Evolutionary conservation across 495 filamentous ascomycete genomes (phyloP).

Genomic region (Podospora pseudoanserina): DNA sequence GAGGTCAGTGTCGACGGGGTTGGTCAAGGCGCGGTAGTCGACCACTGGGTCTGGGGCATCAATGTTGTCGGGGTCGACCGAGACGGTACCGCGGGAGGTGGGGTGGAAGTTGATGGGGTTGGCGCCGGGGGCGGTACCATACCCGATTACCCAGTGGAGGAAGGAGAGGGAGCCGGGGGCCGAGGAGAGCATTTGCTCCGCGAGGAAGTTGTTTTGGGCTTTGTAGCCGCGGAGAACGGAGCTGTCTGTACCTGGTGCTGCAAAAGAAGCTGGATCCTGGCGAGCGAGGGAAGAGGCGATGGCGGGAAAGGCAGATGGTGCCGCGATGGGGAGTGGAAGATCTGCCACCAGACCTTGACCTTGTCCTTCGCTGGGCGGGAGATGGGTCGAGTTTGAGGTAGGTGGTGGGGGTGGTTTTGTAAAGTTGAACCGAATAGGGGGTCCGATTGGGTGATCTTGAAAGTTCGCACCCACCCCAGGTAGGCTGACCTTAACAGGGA

Average conservation of each 20-base stretch:
- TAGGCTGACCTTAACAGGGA: conserved; percentile 65
- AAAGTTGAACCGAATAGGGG: not conserved
- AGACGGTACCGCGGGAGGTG: conserved; percentile 40
- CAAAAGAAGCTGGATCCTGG: conserved; percentile 23
- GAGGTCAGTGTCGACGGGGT: conserved; percentile 33
- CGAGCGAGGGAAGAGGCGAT: not conserved
- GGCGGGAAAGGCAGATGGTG: not conserved
- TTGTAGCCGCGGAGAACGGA: conserved; percentile 37
- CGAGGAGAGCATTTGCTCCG: conserved; percentile 2
- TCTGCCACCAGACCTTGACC: not conserved
- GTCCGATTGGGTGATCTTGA: conserved; percentile 41
- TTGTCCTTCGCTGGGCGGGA: not conserved
- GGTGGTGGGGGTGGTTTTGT: not conserved
- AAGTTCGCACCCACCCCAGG: conserved; percentile 72
- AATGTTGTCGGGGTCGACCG: conserved; percentile 37
- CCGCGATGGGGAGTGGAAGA: not conserved
- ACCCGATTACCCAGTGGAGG: conserved; percentile 29
- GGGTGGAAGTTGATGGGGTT: conserved; percentile 36
- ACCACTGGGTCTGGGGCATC: conserved; percentile 28
- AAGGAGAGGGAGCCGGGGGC: conserved; percentile 33
- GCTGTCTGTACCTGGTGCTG: conserved; percentile 22
- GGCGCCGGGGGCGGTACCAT: conserved; percentile 21
- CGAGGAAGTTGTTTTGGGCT: not conserved
- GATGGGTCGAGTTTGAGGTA: not conserved
- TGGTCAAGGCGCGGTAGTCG: conserved; percentile 33